phyloP scores from a whole-genome alignment of 345 rosid species.

The Aurinia saxatilis region DNA sequence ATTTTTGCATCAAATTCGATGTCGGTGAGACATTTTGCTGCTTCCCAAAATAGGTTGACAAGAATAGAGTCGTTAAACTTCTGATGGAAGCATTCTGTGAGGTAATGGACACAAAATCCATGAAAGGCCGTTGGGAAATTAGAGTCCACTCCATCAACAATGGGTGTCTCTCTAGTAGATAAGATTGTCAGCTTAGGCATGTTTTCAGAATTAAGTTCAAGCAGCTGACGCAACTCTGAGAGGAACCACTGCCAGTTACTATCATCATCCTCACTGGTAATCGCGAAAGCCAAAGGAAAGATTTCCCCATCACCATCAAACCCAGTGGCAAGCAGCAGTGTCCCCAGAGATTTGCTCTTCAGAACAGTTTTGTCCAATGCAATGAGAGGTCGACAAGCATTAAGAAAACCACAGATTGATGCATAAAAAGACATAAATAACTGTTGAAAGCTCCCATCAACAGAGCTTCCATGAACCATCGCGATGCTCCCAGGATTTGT shows the following conservation, averaged over 20 bases:
- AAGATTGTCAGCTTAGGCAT: slow-evolving; percentile 93
- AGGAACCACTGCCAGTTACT: slow-evolving; percentile 97
- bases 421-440: slow-evolving; percentile 92
- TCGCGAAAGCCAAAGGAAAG: slow-evolving; percentile 87
- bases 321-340: slow-evolving; percentile 85
- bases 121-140: slow-evolving; percentile 95
- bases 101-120: slow-evolving; percentile 84
- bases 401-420: slow-evolving; percentile 83
- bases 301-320: slow-evolving; percentile 91
- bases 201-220: slow-evolving; percentile 77
- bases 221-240: slow-evolving; percentile 76
- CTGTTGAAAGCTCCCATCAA: slow-evolving; percentile 78
- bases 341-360: slow-evolving; percentile 86
- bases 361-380: slow-evolving; percentile 68
- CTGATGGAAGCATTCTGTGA: slow-evolving; percentile 64
- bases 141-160: slow-evolving; percentile 76
- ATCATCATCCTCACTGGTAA: slow-evolving; percentile 76
- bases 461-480: slow-evolving; percentile 62
- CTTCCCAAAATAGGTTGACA: slow-evolving; percentile 87
- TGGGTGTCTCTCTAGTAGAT: slow-evolving; percentile 64
- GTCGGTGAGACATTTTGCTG: slow-evolving; percentile 75
- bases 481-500: slow-evolving; percentile 92
- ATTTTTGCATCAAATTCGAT: slow-evolving; percentile 68
- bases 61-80: slow-evolving; percentile 74
- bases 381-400: slow-evolving; percentile 87